Base-by-base conservation (phyloP, 2,329 filamentous ascomycete species). In the Diaporthe citri region DNA sequence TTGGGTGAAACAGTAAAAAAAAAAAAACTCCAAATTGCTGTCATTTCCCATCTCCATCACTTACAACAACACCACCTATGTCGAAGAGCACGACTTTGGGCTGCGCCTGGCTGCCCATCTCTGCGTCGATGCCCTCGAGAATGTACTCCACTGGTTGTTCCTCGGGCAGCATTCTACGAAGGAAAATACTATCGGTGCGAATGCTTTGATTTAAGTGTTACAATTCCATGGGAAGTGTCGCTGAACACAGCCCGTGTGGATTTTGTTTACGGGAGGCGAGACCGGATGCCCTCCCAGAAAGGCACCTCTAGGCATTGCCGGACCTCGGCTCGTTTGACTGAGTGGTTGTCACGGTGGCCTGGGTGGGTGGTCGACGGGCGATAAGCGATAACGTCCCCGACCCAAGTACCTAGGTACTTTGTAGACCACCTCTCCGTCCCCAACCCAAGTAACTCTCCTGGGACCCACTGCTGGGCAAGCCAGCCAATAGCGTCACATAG, bases 11-110 rank as follows among this genome's bases (percentile, higher is more conserved):
- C 28, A 55, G 28, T 69, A 55, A 13, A n/a, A 64, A 7, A 31
- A 25, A n/a, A n/a, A n/a, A n/a, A n/a, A n/a, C 4, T 39, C 3
- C 13, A 17, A 8, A 12, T 13, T 2, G 13, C 5, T 15, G 20
- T n/a, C 9, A 25, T 17, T 20, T 12, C 15, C 10, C n/a, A 22
- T 22, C 36, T n/a, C 39, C 8, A 13, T 31, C n/a, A 92, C 95
- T 88, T 93, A 98, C 96, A 88, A 95, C 97, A 79, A 99, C 97
- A 77, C 97, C 97, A 52, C 97, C 97, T 79, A 99, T 97, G 84
- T 99, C 97, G 83, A 98, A 98, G 31, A 99, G 88, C 43, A 97
- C 86, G 73, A 94, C 94, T 79, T 94, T 93, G 41, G 94, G 94
- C 25, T 52, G 51, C 20, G 41, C 41, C 74, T 87, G 87, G 74